Evolutionary conservation across 345 rosid species (phyloP), one percentile per base, ranked within the genome.

Genomic region (Citrus hindsii): DNA sequence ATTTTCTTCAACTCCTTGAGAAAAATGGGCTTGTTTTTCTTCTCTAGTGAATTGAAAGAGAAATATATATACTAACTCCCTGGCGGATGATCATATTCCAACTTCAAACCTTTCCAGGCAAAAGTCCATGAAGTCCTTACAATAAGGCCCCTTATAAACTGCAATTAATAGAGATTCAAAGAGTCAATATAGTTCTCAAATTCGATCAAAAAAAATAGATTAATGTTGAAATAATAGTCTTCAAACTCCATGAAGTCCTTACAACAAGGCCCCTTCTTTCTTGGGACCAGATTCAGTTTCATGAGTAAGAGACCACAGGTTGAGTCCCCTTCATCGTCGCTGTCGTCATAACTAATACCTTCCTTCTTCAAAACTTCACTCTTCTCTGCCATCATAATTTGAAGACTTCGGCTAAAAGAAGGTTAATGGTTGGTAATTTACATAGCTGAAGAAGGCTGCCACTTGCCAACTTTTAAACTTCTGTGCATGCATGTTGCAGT

Each of bases 91-190:
- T 89, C 91, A 87, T 21, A 88, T 77, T 70, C 86, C 90, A 14
- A 88, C 88, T 85, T 88, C 81, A 37, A 87, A 88, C 67, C 81
- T 80, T 42, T 87, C 84, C n/a, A 88, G 81, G 61, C 90, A 84
- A 10, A 90, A 87, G 66, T 77, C 77, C 33, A 90, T 32, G 10
- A 88, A 88, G 0, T 83, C 88, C 9, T 80, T 84, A 25, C 82
- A 79, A 75, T 81, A 80, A 24, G 91, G 88, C 73, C 90, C 83
- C 82, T 80, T 90, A 67, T 78, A 90, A 59, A 90, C 90, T 90
- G 79, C 59, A 72, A 28, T 4, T 4, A 12, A n/a, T 27, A 4
- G 2, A 5, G 67, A 5, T 30, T 19, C 51, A 13, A 42, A 46
- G 51, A 46, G 51, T 13, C 3, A 13, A 3, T 46, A 46, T 46